Percentiles rank a stretch among this genome's conserved stretches.
Evolutionary conservation across 192 early-diverging fungal genomes (phyloP).

Genomic region (Umbelopsis ramanniana): DNA sequence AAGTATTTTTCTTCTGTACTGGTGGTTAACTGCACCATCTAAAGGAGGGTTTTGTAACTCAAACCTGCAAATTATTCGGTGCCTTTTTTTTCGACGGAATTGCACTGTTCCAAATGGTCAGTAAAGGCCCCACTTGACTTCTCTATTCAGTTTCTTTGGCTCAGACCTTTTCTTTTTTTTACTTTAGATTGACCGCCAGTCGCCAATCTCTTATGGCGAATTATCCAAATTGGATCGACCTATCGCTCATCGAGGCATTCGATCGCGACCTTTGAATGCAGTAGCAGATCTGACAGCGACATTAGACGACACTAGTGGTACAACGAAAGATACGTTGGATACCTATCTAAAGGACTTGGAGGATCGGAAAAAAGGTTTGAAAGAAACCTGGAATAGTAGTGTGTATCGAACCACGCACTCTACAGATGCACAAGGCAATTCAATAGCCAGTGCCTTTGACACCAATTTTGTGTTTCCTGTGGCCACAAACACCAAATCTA

Average conservation of each 20-base stretch:
- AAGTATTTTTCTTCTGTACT: no score
- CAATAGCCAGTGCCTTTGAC: not conserved
- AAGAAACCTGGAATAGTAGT: not conserved
- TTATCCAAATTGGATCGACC: not conserved
- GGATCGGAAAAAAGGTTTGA: not conserved
- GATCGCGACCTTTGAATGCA: not conserved
- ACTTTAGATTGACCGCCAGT: slow-evolving; percentile 2
- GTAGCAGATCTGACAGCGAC: not conserved
- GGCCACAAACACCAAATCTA: not conserved
- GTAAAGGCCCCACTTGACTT: not conserved
- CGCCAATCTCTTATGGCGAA: slow-evolving; percentile 6
- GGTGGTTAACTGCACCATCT: no score
- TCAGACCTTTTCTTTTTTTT: not conserved
- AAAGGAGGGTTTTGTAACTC: no score
- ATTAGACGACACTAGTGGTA: not conserved
- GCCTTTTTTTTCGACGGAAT: no score
- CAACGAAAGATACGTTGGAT: not conserved
- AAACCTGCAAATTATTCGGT: no score
- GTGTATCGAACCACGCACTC: not conserved
- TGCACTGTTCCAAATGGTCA: not conserved
- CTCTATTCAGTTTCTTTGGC: not conserved
- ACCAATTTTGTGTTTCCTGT: not conserved
- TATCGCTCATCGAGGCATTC: slow-evolving; percentile 3
- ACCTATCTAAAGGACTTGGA: slow-evolving; percentile 4
- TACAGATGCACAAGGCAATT: not conserved